Evolutionary conservation across 1,284 basidiomycete genomes (phyloP).

Genomic region (Fomitopsis pinicola): DNA sequence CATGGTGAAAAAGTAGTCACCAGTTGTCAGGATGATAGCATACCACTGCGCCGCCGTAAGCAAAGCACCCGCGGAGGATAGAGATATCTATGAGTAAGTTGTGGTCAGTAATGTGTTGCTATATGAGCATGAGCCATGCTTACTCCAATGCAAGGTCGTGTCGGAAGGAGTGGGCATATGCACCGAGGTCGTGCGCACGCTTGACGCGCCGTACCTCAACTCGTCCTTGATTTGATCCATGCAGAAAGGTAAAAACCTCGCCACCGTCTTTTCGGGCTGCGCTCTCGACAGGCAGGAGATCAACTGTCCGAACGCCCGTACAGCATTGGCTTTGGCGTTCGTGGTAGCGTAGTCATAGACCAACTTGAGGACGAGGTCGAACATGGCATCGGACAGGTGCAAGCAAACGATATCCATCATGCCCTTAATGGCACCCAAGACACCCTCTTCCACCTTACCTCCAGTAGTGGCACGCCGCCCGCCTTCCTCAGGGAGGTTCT

Average conservation of each 20-base stretch:
- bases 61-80: conserved; percentile 76
- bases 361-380: conserved; percentile 82
- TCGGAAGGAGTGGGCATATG: conserved; percentile 83
- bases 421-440: conserved; percentile 79
- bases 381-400: conserved; percentile 85
- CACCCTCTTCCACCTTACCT: conserved; percentile 82
- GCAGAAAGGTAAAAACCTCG: conserved; percentile 81
- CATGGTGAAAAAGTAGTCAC: no score
- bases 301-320: conserved; percentile 87
- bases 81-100: conserved; percentile 52
- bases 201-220: conserved; percentile 90
- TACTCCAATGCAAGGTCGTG: conserved; percentile 93
- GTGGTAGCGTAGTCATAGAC: conserved; percentile 87
- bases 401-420: conserved; percentile 85
- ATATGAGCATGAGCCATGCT: conserved; percentile 26
- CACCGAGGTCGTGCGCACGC: conserved; percentile 83
- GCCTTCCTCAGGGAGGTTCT: conserved; percentile 93
- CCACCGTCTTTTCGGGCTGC: conserved; percentile 73
- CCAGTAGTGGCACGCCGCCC: conserved; percentile 78
- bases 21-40: neutral
- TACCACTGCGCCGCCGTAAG: conserved; percentile 64
- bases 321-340: conserved; percentile 84
- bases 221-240: conserved; percentile 81
- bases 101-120: conserved; percentile 5
- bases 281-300: conserved; percentile 84